A percentile compares a stretch with the other conserved stretches of the same genome.
These are phyloP conservation scores for Colletotrichum musicola DNA, from an alignment of 2,329 filamentous ascomycete genomes.

Conservation along the genomic window DNA sequence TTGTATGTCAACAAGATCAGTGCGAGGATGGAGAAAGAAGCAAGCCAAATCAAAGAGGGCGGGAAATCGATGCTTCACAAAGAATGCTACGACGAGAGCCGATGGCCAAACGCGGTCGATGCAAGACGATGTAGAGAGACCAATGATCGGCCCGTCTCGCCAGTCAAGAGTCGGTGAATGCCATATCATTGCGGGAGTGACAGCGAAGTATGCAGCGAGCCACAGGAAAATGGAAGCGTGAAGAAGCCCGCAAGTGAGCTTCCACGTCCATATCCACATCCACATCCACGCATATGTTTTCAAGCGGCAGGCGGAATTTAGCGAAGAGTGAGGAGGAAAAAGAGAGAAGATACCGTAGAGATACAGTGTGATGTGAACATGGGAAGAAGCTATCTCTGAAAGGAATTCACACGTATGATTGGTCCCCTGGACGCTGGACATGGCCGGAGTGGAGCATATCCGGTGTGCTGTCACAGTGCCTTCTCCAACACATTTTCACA, in stretches of 20 bases:
- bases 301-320: not conserved
- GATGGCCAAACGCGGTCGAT: not conserved
- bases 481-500: too few relatives aligned
- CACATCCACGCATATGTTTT: too few relatives aligned
- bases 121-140: not conserved
- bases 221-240: conserved; percentile 1
- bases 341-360: not conserved
- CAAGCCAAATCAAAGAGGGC: not conserved
- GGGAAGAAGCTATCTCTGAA: not conserved
- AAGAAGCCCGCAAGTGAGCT: not conserved
- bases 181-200: not conserved
- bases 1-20: conserved; percentile 11
- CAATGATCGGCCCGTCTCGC: not conserved
- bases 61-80: not conserved
- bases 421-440: too few relatives aligned
- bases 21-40: not conserved
- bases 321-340: not conserved
- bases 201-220: conserved; percentile 33
- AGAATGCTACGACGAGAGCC: not conserved
- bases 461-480: not conserved
- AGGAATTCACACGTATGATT: not conserved
- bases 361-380: not conserved
- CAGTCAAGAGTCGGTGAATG: conserved; percentile 12
- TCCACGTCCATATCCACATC: too few relatives aligned
- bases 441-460: not conserved